Base-by-base conservation (phyloP, 2,329 filamentous ascomycete species). In the Aureobasidium pullulans region DNA sequence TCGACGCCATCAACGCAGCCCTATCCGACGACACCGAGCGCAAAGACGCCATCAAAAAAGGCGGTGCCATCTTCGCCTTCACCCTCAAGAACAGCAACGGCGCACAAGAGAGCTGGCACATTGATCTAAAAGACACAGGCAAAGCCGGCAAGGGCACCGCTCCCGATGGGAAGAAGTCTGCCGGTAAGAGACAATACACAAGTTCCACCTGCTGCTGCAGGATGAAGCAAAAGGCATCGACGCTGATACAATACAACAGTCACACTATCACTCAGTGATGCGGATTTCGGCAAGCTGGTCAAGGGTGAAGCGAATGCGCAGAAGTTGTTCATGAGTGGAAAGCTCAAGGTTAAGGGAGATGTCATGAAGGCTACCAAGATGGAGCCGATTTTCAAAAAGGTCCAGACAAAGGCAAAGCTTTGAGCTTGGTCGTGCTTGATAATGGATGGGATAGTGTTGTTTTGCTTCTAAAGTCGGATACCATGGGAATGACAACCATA, bases 301-400 rank as follows among this genome's bases (percentile, higher is more conserved):
- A 70, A 80, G 39, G 94, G 94, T 72, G 90, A 95, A 80, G 90
- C 89, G 68, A 96, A 96, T 72, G 91, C 94, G 60, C 94, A 99
- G 81, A 86, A 87, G 67, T 79, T 99, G 64, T 96, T 97, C 79
- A 97, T 99, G 93, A 84, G 84, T n/a, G 94, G 94, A 69, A 96
- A 96, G 82, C 81, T 99, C 71, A 99, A 97, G 88, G 84, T 97
- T 73, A 95, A 91, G 84, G 94, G 94, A 64, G 91, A 97, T 74
- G 85, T 97, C 62, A 97, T 97, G 93, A 96, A 96, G 84, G 89
- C 94, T 39, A 96, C 92, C 62, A 96, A 95, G 85, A 84, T 96
- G 76, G 91, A 96, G 77, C 89, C 90, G 42, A 88, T 97, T 69
- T 78, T 96, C 65, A 91, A 90, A 82, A 94, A 91, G 81, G 88